Evolutionary conservation across 2,329 filamentous ascomycete genomes (phyloP).

Genomic region (Alternaria tenuissima): DNA sequence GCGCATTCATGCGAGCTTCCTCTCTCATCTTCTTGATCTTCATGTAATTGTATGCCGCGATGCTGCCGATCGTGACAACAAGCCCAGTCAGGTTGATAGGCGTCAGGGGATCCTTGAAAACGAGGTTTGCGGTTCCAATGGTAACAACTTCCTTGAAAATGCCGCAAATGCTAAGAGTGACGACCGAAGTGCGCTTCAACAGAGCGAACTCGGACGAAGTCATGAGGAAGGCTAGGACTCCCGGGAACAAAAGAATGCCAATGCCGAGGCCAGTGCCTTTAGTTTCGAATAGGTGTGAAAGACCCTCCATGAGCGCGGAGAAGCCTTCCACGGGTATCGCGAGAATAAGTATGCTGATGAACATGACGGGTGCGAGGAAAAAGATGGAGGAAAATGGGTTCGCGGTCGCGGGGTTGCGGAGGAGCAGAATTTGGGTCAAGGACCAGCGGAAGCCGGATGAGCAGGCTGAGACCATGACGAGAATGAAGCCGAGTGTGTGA

Average conservation of each 20-base stretch:
- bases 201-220: constrained; percentile 95
- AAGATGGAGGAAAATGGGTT: constrained; percentile 98
- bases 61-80: constrained; percentile 86
- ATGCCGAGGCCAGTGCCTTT: constrained; percentile 74
- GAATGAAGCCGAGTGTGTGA: constrained; percentile 82
- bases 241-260: constrained; percentile 85
- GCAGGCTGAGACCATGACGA: constrained; percentile 92
- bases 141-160: constrained; percentile 99
- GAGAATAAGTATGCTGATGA: constrained; percentile 78
- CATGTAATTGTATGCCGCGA: constrained; percentile 90
- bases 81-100: constrained; percentile 87
- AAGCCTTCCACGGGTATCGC: constrained; percentile 88
- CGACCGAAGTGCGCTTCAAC: constrained; percentile 91
- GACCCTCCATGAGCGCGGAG: constrained; percentile 69
- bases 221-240: constrained; percentile 93
- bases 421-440: constrained; percentile 94
- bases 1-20: constrained; percentile 68
- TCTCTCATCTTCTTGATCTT: constrained; percentile 89
- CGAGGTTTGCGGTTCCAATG: constrained; percentile 83
- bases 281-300: constrained; percentile 68
- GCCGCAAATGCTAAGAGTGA: constrained; percentile 93
- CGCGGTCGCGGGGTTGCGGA: constrained; percentile 91
- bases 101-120: constrained; percentile 89
- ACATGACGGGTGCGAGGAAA: constrained; percentile 98
- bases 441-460: constrained; percentile 98